phyloP scores from a whole-genome alignment of 768 basidiomycete genomes.

The Naganishia onofrii region DNA sequence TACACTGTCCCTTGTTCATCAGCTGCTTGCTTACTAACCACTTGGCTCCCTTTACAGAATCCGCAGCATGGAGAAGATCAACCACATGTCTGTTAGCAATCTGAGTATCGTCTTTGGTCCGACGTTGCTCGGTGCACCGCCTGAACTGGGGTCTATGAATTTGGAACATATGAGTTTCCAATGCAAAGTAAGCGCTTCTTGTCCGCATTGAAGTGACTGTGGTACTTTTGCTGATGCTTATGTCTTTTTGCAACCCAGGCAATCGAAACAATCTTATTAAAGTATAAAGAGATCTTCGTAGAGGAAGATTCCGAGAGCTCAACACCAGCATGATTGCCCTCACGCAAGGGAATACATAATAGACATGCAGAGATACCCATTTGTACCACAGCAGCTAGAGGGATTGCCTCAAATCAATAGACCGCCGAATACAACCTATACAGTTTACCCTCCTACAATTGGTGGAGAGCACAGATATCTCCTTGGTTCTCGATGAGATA shows the following conservation, averaged over 20 bases:
- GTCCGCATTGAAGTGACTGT: constrained; percentile 25
- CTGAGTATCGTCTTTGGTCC: constrained; percentile 96
- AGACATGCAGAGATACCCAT: background rate
- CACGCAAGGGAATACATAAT: background rate
- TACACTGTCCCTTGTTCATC: background rate
- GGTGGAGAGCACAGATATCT: background rate
- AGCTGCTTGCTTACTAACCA: background rate
- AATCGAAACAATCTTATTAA: constrained; percentile 89
- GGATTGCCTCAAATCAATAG: background rate
- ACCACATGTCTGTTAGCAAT: constrained; percentile 91
- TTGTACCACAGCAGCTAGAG: background rate
- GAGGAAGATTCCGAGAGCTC: constrained; percentile 57
- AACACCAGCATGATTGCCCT: background rate
- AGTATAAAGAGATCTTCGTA: constrained; percentile 94
- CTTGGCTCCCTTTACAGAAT: constrained; percentile 62
- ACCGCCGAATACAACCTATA: background rate
- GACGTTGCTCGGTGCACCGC: constrained; percentile 79
- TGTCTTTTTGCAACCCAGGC: constrained; percentile 60
- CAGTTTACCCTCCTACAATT: background rate
- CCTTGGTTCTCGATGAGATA: background rate
- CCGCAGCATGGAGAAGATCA: constrained; percentile 68
- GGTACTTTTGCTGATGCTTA: constrained; percentile 25
- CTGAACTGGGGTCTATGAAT: constrained; percentile 51
- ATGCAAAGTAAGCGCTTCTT: constrained; percentile 51
- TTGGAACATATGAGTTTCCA: constrained; percentile 56